Evolutionary conservation across 2,329 filamentous ascomycete genomes (phyloP), one percentile per base, ranked within the genome.

Genomic region (Diaporthe aspalathi): DNA sequence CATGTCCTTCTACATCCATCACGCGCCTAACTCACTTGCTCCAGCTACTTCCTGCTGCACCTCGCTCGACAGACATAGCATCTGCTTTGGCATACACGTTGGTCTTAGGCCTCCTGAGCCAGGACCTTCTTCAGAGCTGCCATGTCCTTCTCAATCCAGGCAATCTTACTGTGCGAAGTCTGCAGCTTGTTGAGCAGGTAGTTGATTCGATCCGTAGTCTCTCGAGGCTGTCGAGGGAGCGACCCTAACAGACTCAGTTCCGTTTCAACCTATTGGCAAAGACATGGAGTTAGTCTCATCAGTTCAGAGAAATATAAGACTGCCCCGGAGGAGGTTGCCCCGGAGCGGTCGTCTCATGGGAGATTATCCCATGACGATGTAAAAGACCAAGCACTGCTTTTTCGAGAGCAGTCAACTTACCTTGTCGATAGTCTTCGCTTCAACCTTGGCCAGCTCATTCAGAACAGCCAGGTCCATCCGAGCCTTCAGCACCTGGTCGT

Each of bases 161-260:
- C 87, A 72, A 98, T 90, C 84, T 92, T 95, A 67, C 79, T 80
- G 84, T 98, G 95, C 73, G 92, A 91, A n/a, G 80, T 83, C 75
- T 90, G 86, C 72, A 97, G 81, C 84, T 97, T 97, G 0, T 79
- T 81, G 57, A 97, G 80, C 74, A 98, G 82, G 83, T 93, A 98
- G 70, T 88, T 84, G 3, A 94, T 86, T 43, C 95, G 84, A 0
- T 88, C 86, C 0, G 83, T 84, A 35, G 93, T 84, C 84, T 96
- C 91, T 24, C 84, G 82, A 0, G 94, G 93, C 80, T 93, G 90
- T 65, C 87, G 91, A 8, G 91, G 92, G 76, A 97, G 79, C 24
- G 86, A 85, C 0, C 89, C 93, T n/a, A 98, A 81, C 68, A 93
- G 78, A 12, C 81, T 85, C 71, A 98, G 83, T 81, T 98, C 95